Conservation (phyloP, 495 filamentous ascomycete genomes). For the Penicillium coffeae region DNA sequence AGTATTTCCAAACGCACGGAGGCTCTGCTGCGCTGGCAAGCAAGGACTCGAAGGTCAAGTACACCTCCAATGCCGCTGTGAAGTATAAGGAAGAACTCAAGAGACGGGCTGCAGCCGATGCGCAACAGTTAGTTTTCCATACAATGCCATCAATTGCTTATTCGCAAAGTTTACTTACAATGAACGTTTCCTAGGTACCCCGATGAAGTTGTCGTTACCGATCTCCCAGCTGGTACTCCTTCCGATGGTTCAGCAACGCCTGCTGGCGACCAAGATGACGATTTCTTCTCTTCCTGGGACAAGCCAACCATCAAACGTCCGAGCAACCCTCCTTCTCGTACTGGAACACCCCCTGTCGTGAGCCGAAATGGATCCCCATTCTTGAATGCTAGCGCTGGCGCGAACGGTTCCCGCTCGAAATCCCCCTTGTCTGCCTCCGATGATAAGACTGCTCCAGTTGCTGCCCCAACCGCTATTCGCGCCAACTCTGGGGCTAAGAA, state of each 20-base stretch:
- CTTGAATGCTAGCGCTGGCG: constrained; percentile 68
- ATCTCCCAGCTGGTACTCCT: constrained; percentile 56
- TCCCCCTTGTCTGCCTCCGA: constrained; percentile 73
- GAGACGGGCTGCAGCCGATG: constrained; percentile 73
- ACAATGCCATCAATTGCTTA: constrained; percentile 5
- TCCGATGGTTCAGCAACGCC: constrained; percentile 66
- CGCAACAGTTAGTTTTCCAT: constrained; percentile 58
- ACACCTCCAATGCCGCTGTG: constrained; percentile 80
- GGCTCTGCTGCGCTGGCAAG: constrained; percentile 89
- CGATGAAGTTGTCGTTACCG: constrained; percentile 79
- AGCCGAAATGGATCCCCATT: constrained; percentile 86
- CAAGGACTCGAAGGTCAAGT: constrained; percentile 95
- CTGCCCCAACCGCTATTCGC: constrained; percentile 60
- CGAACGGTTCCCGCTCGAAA: constrained; percentile 69
- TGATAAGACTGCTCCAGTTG: constrained; percentile 34
- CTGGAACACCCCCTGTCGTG: constrained; percentile 79
- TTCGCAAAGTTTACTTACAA: constrained; percentile 3
- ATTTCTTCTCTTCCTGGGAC: constrained; percentile 99
- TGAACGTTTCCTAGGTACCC: constrained; percentile 60
- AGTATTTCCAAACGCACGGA: constrained; percentile 94
- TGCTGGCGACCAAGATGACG: constrained; percentile 73
- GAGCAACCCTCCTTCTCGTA: constrained; percentile 88
- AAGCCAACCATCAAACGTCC: constrained; percentile 96
- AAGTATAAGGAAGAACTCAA: constrained; percentile 98
- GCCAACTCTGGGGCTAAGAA: constrained; percentile 76